Base-by-base conservation (phyloP, 345 rosid species). In the Pugionium cornutum region DNA sequence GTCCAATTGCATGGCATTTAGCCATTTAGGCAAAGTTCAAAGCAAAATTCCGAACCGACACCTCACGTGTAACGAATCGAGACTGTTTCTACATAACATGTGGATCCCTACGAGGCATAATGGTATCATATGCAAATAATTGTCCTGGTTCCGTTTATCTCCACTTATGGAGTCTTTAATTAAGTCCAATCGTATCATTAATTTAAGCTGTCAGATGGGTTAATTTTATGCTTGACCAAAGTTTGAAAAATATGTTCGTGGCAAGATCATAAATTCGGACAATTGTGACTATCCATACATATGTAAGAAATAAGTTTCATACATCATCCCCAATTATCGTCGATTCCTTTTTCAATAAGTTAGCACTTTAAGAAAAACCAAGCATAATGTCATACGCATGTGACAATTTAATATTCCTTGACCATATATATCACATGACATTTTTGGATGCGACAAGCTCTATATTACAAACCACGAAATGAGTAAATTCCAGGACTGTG, bases 1-100 rank as follows among this genome's bases (percentile, higher is more conserved):
- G 68, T 41, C 29, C 9, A 60, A 11, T 18, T 45, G 47, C 53
- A 61, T 60, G 55, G 47, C 48, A 31, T 42, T 26, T 8, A 56
- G 18, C 18, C 18, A 18, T 18, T 18, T 18, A 18, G 53, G 42
- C 49, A 72, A 36, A 18, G 49, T 65, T 51, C 56, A 43, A 65
- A 65, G 49, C 30, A 25, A 72, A 65, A 51, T 58, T 72, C 43
- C 8, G 76, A 72, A 59, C 73, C 64, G 68, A 74, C 77, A 74
- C 28, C 33, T 67, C 77, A 74, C 68, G 68, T 67, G 73, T 47
- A 60, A 60, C 55, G 68, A 61, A 73, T 66, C 63, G 4, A 60
- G 68, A 29, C 32, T 59, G 57, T 59, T 63, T 66, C 72, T 28
- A 61, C 64, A 63, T n/a, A 67, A 46, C 77, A 73, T 53, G 64